Conservation (phyloP, 352 stramenopile genomes). For the Thraustotheca clavata region DNA sequence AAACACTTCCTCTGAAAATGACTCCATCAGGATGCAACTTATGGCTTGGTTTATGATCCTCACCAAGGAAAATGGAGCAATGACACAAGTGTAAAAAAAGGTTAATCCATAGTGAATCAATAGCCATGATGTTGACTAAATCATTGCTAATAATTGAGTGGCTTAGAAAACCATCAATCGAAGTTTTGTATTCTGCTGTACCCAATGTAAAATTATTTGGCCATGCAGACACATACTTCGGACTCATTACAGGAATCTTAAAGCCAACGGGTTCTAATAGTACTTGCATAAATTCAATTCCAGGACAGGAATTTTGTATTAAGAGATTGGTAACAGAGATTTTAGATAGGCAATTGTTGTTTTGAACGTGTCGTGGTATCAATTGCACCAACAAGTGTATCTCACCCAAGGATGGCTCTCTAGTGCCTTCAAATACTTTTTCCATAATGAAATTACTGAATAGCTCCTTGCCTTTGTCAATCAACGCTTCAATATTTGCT, state of each 20-base stretch:
- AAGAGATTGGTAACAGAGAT: not conserved
- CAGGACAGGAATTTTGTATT: not conserved
- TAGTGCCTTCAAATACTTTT: too few species aligned
- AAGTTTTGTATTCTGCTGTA: not conserved
- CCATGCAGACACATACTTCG: not conserved
- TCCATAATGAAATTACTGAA: too few species aligned
- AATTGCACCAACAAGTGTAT: too few species aligned
- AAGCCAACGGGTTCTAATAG: not conserved
- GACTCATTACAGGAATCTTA: not conserved
- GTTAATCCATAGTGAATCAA: not conserved
- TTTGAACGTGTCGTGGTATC: too few species aligned
- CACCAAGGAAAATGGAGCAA: not conserved
- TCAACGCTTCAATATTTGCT: too few species aligned
- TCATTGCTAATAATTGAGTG: too few species aligned
- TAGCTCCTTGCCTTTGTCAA: too few species aligned
- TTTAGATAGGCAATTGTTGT: too few species aligned
- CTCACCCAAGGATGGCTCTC: too few species aligned
- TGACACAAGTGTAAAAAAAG: not conserved
- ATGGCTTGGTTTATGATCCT: not conserved
- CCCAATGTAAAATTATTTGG: not conserved
- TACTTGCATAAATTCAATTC: not conserved
- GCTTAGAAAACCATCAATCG: too few species aligned
- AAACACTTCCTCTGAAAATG: not conserved
- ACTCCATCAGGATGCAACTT: too few species aligned
- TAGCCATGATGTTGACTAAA: too few species aligned